Conservation (phyloP, 2,329 filamentous ascomycete genomes). For the Xylaria sp. region DNA sequence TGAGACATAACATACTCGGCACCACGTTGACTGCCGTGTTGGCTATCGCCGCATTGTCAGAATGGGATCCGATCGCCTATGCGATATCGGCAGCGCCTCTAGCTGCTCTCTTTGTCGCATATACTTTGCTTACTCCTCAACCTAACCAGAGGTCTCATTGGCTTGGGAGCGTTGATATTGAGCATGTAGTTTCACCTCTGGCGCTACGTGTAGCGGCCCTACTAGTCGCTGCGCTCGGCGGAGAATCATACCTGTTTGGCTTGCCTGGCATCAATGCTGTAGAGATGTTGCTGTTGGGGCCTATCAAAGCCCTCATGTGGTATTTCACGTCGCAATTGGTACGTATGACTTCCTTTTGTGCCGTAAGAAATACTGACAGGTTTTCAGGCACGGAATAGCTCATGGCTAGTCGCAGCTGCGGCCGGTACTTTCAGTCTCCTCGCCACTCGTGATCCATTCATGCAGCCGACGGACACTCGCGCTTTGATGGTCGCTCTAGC, state of each 20-base stretch:
- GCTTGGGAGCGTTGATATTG: slow-evolving; percentile 45
- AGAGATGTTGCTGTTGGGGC: slow-evolving; percentile 32
- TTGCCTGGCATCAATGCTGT: slow-evolving; percentile 27
- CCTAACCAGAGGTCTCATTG: slow-evolving; percentile 27
- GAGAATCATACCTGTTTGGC: slow-evolving; percentile 36
- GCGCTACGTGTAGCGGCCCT: slow-evolving; percentile 32
- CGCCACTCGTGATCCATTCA: slow-evolving; percentile 38
- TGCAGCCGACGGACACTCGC: slow-evolving; percentile 35
- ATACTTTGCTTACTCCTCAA: slow-evolving; percentile 36
- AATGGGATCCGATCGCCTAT: slow-evolving; percentile 35
- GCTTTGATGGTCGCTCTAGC: slow-evolving; percentile 37
- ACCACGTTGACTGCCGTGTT: slow-evolving; percentile 34
- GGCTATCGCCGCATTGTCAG: slow-evolving; percentile 36
- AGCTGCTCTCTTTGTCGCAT: slow-evolving; percentile 39
- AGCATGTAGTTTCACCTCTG: slow-evolving; percentile 33
- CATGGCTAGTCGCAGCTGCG: slow-evolving; percentile 41
- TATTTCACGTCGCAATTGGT: slow-evolving; percentile 44
- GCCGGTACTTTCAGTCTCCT: slow-evolving; percentile 44
- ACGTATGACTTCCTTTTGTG: slow-evolving; percentile 12
- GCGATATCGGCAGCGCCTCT: slow-evolving; percentile 40
- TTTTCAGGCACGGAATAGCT: slow-evolving; percentile 40
- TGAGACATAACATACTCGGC: slow-evolving; percentile 34
- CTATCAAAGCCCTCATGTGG: slow-evolving; percentile 45
- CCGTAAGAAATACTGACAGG: neutral
- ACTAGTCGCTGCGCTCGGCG: slow-evolving; percentile 22